These are phyloP conservation scores for Ganoderma boninense DNA, from an alignment of 1,284 basidiomycete species.

Conservation along the genomic window DNA sequence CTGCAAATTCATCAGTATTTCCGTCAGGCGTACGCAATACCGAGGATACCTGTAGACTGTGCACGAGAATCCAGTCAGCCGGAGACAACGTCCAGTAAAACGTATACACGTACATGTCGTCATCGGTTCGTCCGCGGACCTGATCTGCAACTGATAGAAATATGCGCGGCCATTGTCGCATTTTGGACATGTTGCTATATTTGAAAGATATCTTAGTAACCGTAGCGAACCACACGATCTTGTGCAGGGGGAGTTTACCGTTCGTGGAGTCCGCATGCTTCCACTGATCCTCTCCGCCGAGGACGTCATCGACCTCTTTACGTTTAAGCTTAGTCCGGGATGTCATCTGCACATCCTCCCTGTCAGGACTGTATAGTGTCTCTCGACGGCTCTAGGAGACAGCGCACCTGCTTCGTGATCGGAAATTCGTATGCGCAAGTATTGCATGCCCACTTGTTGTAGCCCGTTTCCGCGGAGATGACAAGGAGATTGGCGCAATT, in stretches of 20 bases:
- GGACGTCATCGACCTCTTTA: conserved; percentile 92
- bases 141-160: conserved; percentile 96
- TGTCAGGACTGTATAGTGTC: background rate
- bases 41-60: conserved; percentile 46
- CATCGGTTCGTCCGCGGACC: conserved; percentile 97
- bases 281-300: conserved; percentile 95
- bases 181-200: conserved; percentile 81
- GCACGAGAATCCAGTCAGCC: conserved; percentile 13
- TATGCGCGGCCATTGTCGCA: conserved; percentile 92
- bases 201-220: background rate
- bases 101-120: conserved; percentile 82
- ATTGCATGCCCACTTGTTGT: conserved; percentile 92
- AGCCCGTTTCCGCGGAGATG: conserved; percentile 77
- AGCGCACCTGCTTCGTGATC: conserved; percentile 76
- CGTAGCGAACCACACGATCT: background rate
- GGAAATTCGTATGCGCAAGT: conserved; percentile 95
- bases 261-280: conserved; percentile 93
- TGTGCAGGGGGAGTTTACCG: conserved; percentile 52
- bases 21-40: background rate
- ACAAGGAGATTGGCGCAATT: conserved; percentile 94
- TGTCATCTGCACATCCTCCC: conserved; percentile 70
- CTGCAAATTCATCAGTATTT: conserved; percentile 39
- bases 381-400: background rate
- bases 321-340: conserved; percentile 84
- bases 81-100: conserved; percentile 12